Evolutionary conservation across 306 rosid species (phyloP), one percentile per base, ranked within the genome.

Genomic region (Castanea sativa): DNA sequence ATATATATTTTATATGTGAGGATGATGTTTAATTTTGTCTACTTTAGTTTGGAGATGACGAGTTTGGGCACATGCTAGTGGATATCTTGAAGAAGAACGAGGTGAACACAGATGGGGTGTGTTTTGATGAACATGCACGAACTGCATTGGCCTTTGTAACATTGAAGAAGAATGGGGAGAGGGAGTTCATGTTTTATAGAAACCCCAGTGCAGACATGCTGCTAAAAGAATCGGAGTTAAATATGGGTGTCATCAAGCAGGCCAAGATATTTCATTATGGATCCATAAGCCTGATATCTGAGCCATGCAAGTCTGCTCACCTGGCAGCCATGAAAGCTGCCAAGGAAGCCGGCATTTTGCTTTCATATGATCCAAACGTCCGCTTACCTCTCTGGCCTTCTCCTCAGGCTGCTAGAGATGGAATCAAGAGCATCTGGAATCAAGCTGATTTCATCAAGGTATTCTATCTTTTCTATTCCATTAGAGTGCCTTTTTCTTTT

Each of bases 171-270:
- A 83, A 87, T 69, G 94, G 94, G 59, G 94, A 91, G 85, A 91
- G 94, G 74, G 94, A 91, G 79, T 91, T 91, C 86, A 91, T 91
- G 92, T 88, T 91, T 61, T 91, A 91, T 21, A 85, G 94, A 33
- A 91, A 91, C 18, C 94, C 94, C 1, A 90, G 94, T 82, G 92
- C 94, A 16, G 92, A 90, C 77, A 90, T 90, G 94, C 73, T 90
- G 55, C 81, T 90, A 19, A 76, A 43, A 68, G 91, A 88, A 6
- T 79, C 94, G 29, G 94, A 91, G 69, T 73, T 91, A 58, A 87
- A 91, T 1, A 60, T 76, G 74, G 81, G 58, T 76, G 59, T 88
- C 82, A 87, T 91, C 20, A 85, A 88, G 85, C 2, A 76, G 76
- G 78, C 87, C 32, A 91, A 83, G 85, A 85, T 90, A 52, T 90